Percentiles rank a stretch among this genome's conserved stretches.
Evolutionary conservation across 371 early-diverging fungal genomes (phyloP).

Genomic region (Lichtheimia hyalospora): DNA sequence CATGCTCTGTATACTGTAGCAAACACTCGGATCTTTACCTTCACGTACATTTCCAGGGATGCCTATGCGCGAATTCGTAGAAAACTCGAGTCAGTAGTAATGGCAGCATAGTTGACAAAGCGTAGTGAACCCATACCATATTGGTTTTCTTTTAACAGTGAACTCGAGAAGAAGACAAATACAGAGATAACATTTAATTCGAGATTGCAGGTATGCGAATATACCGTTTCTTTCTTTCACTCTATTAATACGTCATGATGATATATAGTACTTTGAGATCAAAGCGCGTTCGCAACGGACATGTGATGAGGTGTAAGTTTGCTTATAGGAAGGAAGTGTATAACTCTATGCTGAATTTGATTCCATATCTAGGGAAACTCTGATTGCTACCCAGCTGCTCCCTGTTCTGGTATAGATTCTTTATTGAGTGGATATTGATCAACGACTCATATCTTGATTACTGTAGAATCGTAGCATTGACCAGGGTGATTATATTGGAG

Average conservation of each 20-base stretch:
- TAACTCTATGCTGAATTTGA: not conserved
- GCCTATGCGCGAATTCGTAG: too few species aligned
- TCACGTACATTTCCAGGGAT: too few species aligned
- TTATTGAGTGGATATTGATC: not conserved
- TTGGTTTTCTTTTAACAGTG: not conserved
- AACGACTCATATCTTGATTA: not conserved
- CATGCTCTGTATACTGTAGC: too few species aligned
- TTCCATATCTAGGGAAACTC: not conserved
- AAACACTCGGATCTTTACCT: too few species aligned
- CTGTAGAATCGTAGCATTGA: not conserved
- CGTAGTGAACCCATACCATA: too few species aligned
- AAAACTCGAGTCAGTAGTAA: too few species aligned
- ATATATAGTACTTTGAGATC: conserved; percentile 5
- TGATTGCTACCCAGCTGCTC: not conserved
- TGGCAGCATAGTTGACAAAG: too few species aligned
- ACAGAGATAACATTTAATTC: conserved; percentile 5
- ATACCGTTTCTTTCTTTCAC: not conserved
- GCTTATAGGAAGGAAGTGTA: not conserved
- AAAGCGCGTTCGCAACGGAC: conserved; percentile 1
- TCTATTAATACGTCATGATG: not conserved
- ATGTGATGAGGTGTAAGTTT: not conserved
- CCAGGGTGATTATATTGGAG: not conserved
- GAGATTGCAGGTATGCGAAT: not conserved
- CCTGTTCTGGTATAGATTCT: not conserved
- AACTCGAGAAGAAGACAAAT: conserved; percentile 2